Base-by-base conservation (phyloP, 352 stramenopile species). In the Phytophthora pinifolia region DNA sequence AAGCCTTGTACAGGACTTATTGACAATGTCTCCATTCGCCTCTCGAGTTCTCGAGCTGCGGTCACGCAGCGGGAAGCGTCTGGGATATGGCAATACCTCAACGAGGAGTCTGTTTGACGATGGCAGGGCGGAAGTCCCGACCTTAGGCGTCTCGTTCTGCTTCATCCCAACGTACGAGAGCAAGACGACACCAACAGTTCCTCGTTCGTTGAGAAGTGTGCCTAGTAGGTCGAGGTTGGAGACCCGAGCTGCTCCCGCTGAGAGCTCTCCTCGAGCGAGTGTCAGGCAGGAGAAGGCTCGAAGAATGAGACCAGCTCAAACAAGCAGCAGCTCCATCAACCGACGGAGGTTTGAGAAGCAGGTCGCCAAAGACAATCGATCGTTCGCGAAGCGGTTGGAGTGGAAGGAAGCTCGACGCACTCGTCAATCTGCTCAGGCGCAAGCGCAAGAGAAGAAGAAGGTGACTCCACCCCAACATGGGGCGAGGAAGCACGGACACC, bases 271-370 rank as follows among this genome's bases (percentile, higher is more conserved):
- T 15, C 47, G 35, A 60, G 14, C 9, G 7, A 46, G 33, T 46
- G 13, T 4, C 22, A 46, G 49, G 29, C 57, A 53, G 9, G 25
- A 58, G 8, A 59, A 65, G 34, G n/a, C 34, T 36, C 34, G 13
- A 18, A 59, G 41, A 44, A 20, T 17, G 41, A 25, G 20, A 7
- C 54, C 69, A 48, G 29, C 74, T 54, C 50, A 70, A 59, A 65
- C 67, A 8, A 86, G 74, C 43, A 87, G 76, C 52, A 89, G 76
- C 36, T 57, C 43, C 18, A 79, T 88, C 36, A 88, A 89, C 50
- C 68, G 79, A 10, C 58, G 59, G 14, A 58, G 59, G 22, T 83
- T 86, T 44, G 76, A 79, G 49, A 76, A 79, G 30, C 62, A 89
- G 37, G 38, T 89, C 4, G 74, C 74, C 6, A 53, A 58, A 14